Evolutionary conservation across 225 moss, liverwort and hornwort genomes (phyloP).

Genomic region (Lunularia cruciata): DNA sequence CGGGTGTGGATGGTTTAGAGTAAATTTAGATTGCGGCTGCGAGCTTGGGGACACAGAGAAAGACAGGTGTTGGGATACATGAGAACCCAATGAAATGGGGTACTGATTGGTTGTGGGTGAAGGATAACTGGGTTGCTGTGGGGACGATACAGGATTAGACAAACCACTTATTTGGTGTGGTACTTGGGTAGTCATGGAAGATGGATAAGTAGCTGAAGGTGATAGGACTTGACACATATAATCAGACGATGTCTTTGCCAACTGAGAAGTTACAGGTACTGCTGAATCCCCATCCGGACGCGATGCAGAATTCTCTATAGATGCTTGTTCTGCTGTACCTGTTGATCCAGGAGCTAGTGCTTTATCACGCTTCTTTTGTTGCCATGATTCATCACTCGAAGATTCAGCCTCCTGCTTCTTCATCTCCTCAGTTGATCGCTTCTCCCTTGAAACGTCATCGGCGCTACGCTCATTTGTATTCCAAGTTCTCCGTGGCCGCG

Average conservation of each 20-base stretch:
- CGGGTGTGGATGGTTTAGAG: constrained; percentile 11
- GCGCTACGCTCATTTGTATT: constrained; percentile 20
- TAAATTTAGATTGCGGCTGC: constrained; percentile 16
- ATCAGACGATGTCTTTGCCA: constrained; percentile 14
- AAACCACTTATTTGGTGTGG: constrained; percentile 11
- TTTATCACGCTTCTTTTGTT: constrained; percentile 19
- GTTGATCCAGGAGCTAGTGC: neutral
- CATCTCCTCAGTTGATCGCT: constrained; percentile 13
- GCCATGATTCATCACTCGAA: constrained; percentile 13
- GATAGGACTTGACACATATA: constrained; percentile 5
- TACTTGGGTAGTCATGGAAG: constrained; percentile 8
- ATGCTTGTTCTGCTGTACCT: constrained; percentile 1
- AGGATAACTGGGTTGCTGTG: constrained; percentile 25
- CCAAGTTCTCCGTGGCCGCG: constrained; percentile 21
- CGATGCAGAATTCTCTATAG: neutral
- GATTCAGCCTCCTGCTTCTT: constrained; percentile 18
- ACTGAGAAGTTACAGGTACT: constrained; percentile 6
- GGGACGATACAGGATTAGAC: constrained; percentile 6
- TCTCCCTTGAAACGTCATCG: constrained; percentile 25
- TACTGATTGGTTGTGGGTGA: constrained; percentile 16
- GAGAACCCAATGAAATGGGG: constrained; percentile 13
- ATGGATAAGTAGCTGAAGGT: constrained; percentile 18
- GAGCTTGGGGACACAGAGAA: constrained; percentile 22
- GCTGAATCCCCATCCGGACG: constrained; percentile 5
- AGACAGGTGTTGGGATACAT: constrained; percentile 23